Base-by-base conservation (phyloP, 345 rosid species). In the Lepidium didymum region DNA sequence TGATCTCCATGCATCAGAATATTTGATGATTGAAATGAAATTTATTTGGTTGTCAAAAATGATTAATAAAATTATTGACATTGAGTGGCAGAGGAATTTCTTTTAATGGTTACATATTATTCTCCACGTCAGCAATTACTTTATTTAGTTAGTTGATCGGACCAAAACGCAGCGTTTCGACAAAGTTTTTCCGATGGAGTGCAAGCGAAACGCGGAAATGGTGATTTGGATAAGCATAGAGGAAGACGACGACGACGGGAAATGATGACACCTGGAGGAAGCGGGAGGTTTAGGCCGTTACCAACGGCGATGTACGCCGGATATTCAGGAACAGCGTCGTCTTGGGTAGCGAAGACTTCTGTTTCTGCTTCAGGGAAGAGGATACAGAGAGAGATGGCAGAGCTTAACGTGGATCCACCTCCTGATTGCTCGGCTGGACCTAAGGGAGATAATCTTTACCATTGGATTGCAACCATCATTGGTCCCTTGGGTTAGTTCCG, bases 341-440 rank as follows among this genome's bases (percentile, higher is more conserved):
- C 89, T 16, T 90, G 98, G 96, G 87, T 84, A 10, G 83, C 94
- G 65, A 81, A 93, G 56, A 84, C 90, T 3, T 85, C 97, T 5
- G 88, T 86, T 10, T 88, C 98, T 1, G 81, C 97, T 1, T 93
- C 97, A 1, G 91, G 96, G 75, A 92, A 84, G 86, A 83, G 98
- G 79, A 90, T 93, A 14, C 97, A 88, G 67, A 81, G 88, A 49
- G 99, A 94, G 75, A 86, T 91, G 91, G 62, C 77, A 4, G 99
- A 91, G 76, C 91, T 89, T 8, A 89, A 81, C 81, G 62, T 64
- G 43, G 85, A 87, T 73, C 96, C 97, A 7, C 95, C 93, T 72
- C 77, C 75, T 46, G 87, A 87, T 64, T 91, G 92, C 56, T 91
- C 95, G 6, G 97, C 99, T 40, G 97, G 95, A 18, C 98, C 98